phyloP scores from a whole-genome alignment of 2,329 filamentous ascomycete species.

The Exophiala oligosperma region DNA sequence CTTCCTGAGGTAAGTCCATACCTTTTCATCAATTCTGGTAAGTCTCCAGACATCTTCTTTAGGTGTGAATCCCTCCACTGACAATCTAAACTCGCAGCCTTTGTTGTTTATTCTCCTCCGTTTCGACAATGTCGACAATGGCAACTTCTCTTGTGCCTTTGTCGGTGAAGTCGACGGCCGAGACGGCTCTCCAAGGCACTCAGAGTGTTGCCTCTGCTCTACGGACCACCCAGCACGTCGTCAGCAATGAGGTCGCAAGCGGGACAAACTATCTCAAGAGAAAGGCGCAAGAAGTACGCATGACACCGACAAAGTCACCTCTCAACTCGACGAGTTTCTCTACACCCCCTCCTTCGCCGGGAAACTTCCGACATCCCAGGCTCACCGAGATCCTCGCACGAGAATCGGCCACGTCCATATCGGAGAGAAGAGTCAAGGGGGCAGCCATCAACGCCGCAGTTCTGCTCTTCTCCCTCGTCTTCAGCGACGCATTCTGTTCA shows the following conservation, averaged over 20 bases:
- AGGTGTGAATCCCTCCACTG: too few species aligned
- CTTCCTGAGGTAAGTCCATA: neutral
- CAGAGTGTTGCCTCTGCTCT: constrained; percentile 7
- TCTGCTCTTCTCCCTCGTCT: constrained; percentile 50
- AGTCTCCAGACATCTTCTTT: neutral
- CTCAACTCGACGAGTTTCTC: constrained; percentile 14
- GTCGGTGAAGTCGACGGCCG: constrained; percentile 4
- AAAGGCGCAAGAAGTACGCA: constrained; percentile 1
- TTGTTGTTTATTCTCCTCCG: neutral
- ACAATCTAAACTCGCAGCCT: neutral
- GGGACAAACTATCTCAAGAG: neutral
- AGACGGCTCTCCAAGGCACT: constrained; percentile 8
- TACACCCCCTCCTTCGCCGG: constrained; percentile 48
- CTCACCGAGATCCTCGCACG: constrained; percentile 83
- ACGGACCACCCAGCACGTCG: constrained; percentile 5
- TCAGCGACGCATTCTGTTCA: constrained; percentile 30
- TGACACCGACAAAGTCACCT: constrained; percentile 4
- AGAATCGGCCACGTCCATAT: constrained; percentile 75
- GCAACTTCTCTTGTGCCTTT: constrained; percentile 18
- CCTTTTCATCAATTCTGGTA: neutral
- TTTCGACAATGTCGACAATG: constrained; percentile 19
- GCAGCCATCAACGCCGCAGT: constrained; percentile 68
- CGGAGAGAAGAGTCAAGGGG: constrained; percentile 70
- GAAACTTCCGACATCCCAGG: constrained; percentile 88
- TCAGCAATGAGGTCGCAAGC: constrained; percentile 5